A percentile compares a stretch with the other conserved stretches of the same genome.
phyloP scores from a whole-genome alignment of 148 eudicot species.

The Chenopodium quinoa region DNA sequence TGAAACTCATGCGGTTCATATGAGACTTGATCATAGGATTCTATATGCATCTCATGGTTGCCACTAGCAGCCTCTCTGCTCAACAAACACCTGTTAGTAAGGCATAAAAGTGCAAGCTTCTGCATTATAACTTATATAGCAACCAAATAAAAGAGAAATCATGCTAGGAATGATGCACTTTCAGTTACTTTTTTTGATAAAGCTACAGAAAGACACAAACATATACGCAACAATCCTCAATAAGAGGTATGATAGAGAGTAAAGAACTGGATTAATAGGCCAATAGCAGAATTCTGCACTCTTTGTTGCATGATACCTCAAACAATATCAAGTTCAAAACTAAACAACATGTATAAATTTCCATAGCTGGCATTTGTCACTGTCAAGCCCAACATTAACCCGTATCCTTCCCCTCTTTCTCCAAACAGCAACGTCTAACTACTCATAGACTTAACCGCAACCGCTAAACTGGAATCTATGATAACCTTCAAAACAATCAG shows the following conservation, averaged over 20 bases:
- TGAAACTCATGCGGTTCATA: constrained; percentile 52
- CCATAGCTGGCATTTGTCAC: too few relatives aligned
- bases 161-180: background rate
- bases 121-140: background rate
- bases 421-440: too few relatives aligned
- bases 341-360: too few relatives aligned
- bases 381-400: too few relatives aligned
- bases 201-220: background rate
- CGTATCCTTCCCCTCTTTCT: too few relatives aligned
- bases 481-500: background rate
- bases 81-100: constrained; percentile 40
- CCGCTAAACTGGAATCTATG: too few relatives aligned
- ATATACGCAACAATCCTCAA: background rate
- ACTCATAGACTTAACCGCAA: too few relatives aligned
- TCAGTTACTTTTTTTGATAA: background rate
- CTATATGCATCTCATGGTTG: constrained; percentile 54
- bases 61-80: constrained; percentile 38
- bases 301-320: too few relatives aligned
- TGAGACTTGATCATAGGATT: constrained; percentile 58
- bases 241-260: too few relatives aligned
- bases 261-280: too few relatives aligned
- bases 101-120: constrained; percentile 24
- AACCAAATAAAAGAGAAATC: background rate
- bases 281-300: too few relatives aligned
- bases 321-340: too few relatives aligned